These are phyloP conservation scores for Flammula alnicola DNA, from an alignment of 1,284 basidiomycete species.

Conservation along the genomic window DNA sequence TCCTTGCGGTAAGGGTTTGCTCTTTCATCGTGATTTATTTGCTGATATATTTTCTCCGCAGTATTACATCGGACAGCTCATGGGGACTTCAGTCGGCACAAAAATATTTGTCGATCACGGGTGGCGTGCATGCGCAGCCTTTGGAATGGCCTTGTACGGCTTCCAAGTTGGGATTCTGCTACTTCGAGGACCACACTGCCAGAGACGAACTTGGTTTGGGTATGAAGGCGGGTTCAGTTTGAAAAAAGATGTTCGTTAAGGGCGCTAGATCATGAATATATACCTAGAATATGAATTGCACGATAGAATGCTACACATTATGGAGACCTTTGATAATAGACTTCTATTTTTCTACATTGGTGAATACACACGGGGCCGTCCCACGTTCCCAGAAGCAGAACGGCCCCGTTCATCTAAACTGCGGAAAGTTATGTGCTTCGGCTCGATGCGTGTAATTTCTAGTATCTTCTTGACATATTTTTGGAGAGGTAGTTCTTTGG, in stretches of 20 bases:
- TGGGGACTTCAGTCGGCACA: slow-evolving; percentile 61
- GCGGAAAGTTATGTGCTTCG: slow-evolving; percentile 5
- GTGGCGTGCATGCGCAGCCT: slow-evolving; percentile 52
- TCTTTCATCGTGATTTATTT: no score
- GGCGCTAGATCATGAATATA: no score
- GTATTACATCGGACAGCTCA: slow-evolving; percentile 53
- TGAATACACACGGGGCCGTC: slow-evolving; percentile 2
- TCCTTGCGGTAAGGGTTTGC: slow-evolving; percentile 46
- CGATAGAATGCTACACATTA: no score
- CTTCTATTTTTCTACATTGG: slow-evolving; percentile 1
- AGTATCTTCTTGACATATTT: slow-evolving; percentile 3
- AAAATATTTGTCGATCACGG: slow-evolving; percentile 56
- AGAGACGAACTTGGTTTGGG: slow-evolving; percentile 1
- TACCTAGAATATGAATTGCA: neutral
- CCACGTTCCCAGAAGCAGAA: neutral
- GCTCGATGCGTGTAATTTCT: slow-evolving; percentile 6
- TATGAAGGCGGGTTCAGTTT: slow-evolving; percentile 6
- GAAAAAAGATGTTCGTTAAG: slow-evolving; percentile 29
- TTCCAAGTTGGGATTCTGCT: slow-evolving; percentile 45
- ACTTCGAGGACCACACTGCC: slow-evolving; percentile 50
- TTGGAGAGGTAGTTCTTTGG: slow-evolving; percentile 1
- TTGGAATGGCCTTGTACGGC: slow-evolving; percentile 48
- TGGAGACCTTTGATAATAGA: no score
- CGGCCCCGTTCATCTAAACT: neutral
- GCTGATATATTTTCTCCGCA: no score